A percentile compares a stretch with the other conserved stretches of the same genome.
Conservation (phyloP, 2,329 filamentous ascomycete genomes). For the Fusarium sp. region DNA sequence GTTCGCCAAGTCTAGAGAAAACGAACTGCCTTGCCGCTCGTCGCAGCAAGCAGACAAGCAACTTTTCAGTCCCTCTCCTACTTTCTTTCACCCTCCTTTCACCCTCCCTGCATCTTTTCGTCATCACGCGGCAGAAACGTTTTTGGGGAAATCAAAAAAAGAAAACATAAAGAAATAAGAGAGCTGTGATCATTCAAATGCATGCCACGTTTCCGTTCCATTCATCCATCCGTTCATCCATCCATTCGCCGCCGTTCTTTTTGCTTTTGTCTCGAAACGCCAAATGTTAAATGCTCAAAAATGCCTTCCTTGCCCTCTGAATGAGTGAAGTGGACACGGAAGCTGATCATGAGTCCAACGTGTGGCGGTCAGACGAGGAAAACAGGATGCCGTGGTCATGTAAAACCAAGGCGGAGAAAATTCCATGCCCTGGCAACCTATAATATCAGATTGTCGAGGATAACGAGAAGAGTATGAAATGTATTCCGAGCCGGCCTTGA, state of each 20-base stretch:
- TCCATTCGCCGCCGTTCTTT: conserved; percentile 50
- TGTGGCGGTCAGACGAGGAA: conserved; percentile 46
- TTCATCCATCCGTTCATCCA: conserved; percentile 48
- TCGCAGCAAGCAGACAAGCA: conserved; percentile 24
- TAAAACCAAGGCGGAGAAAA: conserved; percentile 37
- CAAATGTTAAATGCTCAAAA: conserved; percentile 49
- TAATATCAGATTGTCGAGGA: conserved; percentile 19
- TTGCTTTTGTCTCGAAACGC: conserved; percentile 51
- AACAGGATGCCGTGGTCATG: conserved; percentile 33
- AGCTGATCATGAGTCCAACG: conserved; percentile 44
- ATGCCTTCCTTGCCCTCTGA: conserved; percentile 35
- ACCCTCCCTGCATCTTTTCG: conserved; percentile 19
- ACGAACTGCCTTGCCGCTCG: conserved; percentile 24
- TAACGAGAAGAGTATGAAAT: conserved; percentile 28
- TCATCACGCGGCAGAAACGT: conserved; percentile 31
- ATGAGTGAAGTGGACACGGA: conserved; percentile 29
- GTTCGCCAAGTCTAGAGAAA: conserved; percentile 29
- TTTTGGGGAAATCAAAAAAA: conserved; percentile 41
- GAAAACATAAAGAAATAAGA: conserved; percentile 43
- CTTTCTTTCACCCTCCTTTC: conserved; percentile 7
- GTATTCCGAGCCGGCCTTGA: conserved; percentile 4
- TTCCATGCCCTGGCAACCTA: conserved; percentile 25
- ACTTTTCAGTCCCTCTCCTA: conserved; percentile 28
- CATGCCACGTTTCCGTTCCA: conserved; percentile 50
- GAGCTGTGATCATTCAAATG: conserved; percentile 50